Percentiles rank a stretch among this genome's conserved stretches.
These are phyloP conservation scores for Syncephalastrum sp. DNA, from an alignment of 371 early-diverging fungal species.

Conservation along the genomic window DNA sequence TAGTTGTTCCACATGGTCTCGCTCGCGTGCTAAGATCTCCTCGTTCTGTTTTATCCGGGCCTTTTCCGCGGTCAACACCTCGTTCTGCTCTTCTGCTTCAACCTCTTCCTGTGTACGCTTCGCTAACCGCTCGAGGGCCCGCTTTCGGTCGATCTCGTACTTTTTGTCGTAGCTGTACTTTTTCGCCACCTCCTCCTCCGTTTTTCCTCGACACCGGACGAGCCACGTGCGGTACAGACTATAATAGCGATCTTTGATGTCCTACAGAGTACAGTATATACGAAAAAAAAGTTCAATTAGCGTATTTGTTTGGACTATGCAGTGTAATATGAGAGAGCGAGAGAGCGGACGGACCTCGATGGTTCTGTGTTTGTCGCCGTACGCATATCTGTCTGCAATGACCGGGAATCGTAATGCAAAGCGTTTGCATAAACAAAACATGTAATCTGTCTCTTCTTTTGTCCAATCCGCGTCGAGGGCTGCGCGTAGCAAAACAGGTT, in stretches of 20 bases:
- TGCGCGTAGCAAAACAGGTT: not conserved
- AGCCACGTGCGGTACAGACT: conserved; percentile 45
- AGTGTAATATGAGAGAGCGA: not conserved
- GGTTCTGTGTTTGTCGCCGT: conserved; percentile 26
- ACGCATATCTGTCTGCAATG: conserved; percentile 80
- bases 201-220: conserved; percentile 36
- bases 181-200: conserved; percentile 31
- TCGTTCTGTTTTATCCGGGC: conserved; percentile 78
- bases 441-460: conserved; percentile 81
- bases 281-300: not conserved
- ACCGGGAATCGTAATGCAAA: conserved; percentile 84
- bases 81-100: conserved; percentile 72
- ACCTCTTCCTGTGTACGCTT: conserved; percentile 77
- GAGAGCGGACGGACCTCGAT: conserved; percentile 25
- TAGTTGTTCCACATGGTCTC: conserved; percentile 67
- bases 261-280: conserved; percentile 38
- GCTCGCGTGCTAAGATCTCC: conserved; percentile 65
- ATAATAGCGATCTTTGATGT: conserved; percentile 83
- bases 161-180: conserved; percentile 58
- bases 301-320: not conserved
- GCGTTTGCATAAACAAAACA: conserved; percentile 70
- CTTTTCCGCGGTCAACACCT: conserved; percentile 67
- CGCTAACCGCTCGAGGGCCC: conserved; percentile 68
- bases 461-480: conserved; percentile 74
- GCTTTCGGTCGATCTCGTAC: conserved; percentile 78